phyloP scores from a whole-genome alignment of 2,329 filamentous ascomycete genomes.

The Fusarium staphyleae region DNA sequence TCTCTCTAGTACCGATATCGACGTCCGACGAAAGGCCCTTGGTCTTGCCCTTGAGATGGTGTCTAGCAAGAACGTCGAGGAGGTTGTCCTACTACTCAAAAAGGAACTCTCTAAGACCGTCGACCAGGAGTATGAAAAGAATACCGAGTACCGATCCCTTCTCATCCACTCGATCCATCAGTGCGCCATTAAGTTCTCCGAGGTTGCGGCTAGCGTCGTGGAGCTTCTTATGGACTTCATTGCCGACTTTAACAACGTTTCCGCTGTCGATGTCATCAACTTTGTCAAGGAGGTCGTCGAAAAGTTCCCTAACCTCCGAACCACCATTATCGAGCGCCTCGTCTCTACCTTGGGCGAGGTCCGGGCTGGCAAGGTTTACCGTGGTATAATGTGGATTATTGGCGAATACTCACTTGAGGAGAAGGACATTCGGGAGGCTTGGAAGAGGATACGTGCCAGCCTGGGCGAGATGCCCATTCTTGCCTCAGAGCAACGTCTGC shows the following conservation, averaged over 20 bases:
- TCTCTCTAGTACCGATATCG: slow-evolving; percentile 92
- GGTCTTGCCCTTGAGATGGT: slow-evolving; percentile 96
- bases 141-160: slow-evolving; percentile 90
- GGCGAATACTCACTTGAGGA: slow-evolving; percentile 96
- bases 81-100: slow-evolving; percentile 94
- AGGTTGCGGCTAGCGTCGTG: slow-evolving; percentile 95
- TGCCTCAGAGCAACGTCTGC: slow-evolving; percentile 87
- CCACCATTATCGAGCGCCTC: slow-evolving; percentile 85
- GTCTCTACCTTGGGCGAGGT: slow-evolving; percentile 93
- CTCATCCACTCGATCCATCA: slow-evolving; percentile 98
- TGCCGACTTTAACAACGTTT: slow-evolving; percentile 95
- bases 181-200: slow-evolving; percentile 98
- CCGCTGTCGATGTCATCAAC: slow-evolving; percentile 95
- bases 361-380: slow-evolving; percentile 94
- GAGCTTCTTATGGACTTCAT: slow-evolving; percentile 99
- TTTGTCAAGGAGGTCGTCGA: slow-evolving; percentile 99
- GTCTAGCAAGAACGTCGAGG: slow-evolving; percentile 97
- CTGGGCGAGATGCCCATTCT: slow-evolving; percentile 97
- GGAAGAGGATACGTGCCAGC: slow-evolving; percentile 93
- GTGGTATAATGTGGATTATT: slow-evolving; percentile 96
- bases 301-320: slow-evolving; percentile 90
- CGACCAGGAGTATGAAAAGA: slow-evolving; percentile 99
- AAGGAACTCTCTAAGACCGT: slow-evolving; percentile 98
- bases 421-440: slow-evolving; percentile 92
- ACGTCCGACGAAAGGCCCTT: slow-evolving; percentile 91